phyloP scores from a whole-genome alignment of 2,329 filamentous ascomycete genomes.

The Monosporascus sp. region DNA sequence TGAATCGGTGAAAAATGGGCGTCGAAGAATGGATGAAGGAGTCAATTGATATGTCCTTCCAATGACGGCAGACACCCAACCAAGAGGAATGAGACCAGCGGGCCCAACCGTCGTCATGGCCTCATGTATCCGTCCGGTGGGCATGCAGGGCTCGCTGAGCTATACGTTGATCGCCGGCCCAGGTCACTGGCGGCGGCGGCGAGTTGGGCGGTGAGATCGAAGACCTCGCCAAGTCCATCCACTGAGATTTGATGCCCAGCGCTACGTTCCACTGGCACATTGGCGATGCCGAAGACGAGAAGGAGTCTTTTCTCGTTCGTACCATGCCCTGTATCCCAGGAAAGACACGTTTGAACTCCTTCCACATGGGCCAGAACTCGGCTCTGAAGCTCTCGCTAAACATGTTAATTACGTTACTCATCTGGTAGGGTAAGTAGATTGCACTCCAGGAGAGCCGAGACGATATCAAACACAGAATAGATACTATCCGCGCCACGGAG shows the following conservation, averaged over 20 bases:
- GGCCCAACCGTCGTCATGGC: background rate
- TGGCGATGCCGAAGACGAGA: background rate
- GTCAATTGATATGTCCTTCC: background rate
- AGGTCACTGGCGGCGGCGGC: background rate
- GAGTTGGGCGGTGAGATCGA: background rate
- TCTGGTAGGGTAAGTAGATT: background rate
- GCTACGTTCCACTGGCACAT: background rate
- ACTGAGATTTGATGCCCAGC: background rate
- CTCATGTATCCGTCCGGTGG: background rate
- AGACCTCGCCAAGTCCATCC: background rate
- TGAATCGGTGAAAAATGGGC: background rate
- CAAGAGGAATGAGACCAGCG: background rate
- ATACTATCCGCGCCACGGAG: background rate
- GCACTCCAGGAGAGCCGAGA: background rate
- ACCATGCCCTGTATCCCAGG: background rate
- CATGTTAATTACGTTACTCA: background rate
- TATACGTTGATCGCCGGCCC: background rate
- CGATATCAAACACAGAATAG: background rate
- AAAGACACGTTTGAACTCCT: background rate
- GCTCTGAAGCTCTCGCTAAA: background rate
- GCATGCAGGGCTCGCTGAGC: slow-evolving; percentile 1
- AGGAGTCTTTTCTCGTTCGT: background rate
- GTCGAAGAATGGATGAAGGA: background rate
- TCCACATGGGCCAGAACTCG: no score
- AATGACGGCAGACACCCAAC: background rate